Conservation (phyloP, 441 rosid genomes). For the Pelargonium exstipulatum region DNA sequence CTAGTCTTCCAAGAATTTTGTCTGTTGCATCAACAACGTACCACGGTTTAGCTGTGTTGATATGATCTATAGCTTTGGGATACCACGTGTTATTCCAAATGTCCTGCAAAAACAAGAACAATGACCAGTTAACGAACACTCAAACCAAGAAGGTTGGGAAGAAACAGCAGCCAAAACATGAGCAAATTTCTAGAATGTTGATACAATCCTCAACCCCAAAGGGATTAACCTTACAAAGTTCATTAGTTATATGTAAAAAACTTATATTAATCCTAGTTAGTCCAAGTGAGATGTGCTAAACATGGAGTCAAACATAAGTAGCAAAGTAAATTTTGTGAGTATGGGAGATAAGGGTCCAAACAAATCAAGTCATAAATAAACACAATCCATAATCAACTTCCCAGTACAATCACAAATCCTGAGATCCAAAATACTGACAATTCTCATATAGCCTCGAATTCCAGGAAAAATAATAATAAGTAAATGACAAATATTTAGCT, state of each 20-base stretch:
- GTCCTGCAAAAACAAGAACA: slow-evolving; percentile 43
- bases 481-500: neutral
- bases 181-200: neutral
- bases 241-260: too few species aligned
- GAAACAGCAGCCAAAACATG: neutral
- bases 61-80: slow-evolving; percentile 82
- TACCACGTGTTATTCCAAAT: slow-evolving; percentile 94
- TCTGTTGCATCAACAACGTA: slow-evolving; percentile 84
- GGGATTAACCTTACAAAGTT: neutral
- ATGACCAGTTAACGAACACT: neutral
- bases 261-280: too few species aligned
- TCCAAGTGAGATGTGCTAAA: too few species aligned
- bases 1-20: slow-evolving; percentile 77
- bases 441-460: neutral
- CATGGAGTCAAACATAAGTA: too few species aligned
- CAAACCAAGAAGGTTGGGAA: neutral
- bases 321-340: too few species aligned
- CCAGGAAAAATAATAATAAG: too few species aligned
- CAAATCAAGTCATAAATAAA: too few species aligned
- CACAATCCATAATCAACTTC: too few species aligned
- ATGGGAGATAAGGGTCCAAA: too few species aligned
- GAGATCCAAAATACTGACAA: neutral
- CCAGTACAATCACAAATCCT: too few species aligned
- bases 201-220: neutral
- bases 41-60: slow-evolving; percentile 78